A percentile compares a stretch with the other conserved stretches of the same genome.
These are phyloP conservation scores for Lyophyllum decastes DNA, from an alignment of 768 basidiomycete species.

Conservation along the genomic window DNA sequence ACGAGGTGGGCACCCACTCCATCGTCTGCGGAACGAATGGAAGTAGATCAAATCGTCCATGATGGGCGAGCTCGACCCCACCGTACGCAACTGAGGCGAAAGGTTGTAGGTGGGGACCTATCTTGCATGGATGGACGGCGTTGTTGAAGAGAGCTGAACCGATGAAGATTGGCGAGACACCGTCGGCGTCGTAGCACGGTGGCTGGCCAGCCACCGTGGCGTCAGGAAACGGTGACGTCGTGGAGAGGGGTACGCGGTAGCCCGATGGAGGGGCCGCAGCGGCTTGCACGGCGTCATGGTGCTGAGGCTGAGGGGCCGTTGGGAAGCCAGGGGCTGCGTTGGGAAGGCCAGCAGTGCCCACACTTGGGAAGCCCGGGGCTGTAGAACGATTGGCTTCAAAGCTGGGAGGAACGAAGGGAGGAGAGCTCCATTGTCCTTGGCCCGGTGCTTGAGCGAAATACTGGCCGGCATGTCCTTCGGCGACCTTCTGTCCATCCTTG, in stretches of 20 bases:
- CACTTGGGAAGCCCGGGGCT: constrained; percentile 2
- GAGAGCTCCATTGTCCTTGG: constrained; percentile 17
- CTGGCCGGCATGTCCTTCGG: constrained; percentile 4
- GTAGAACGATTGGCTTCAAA: constrained; percentile 17
- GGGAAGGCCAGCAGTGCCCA: constrained; percentile 8
- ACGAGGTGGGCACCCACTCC: constrained; percentile 70
- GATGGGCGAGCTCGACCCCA: constrained; percentile 58
- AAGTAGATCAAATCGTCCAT: constrained; percentile 73
- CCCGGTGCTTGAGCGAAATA: constrained; percentile 8
- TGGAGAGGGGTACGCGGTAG: constrained; percentile 58
- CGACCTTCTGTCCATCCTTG: constrained; percentile 5
- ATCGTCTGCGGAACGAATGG: constrained; percentile 67
- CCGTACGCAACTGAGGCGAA: constrained; percentile 62
- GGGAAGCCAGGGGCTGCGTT: constrained; percentile 16
- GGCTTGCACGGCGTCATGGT: not conserved
- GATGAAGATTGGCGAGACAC: constrained; percentile 60
- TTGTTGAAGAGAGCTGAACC: constrained; percentile 70
- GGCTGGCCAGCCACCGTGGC: constrained; percentile 45
- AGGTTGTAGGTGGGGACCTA: constrained; percentile 58
- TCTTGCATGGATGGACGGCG: constrained; percentile 85
- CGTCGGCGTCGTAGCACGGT: constrained; percentile 58
- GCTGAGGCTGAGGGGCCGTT: constrained; percentile 10
- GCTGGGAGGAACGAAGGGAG: constrained; percentile 21
- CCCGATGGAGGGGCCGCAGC: constrained; percentile 59
- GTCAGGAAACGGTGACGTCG: constrained; percentile 45